A percentile compares a stretch with the other conserved stretches of the same genome.
Evolutionary conservation across 805 yeast genomes (phyloP).

Genomic region (Candida ponderosae): DNA sequence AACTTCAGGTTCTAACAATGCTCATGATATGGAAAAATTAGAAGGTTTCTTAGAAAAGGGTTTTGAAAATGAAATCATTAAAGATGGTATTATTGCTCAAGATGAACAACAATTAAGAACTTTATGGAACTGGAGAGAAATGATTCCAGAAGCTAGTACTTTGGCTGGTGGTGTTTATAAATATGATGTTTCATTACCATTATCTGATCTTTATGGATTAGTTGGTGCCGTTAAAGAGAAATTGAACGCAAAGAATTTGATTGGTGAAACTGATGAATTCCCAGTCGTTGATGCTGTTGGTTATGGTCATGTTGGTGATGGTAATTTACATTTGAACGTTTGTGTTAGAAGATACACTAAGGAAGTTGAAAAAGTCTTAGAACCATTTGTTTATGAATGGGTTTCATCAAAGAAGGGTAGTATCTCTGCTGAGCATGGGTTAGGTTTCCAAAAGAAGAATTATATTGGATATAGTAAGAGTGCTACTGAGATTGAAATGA

Average conservation of each 20-base stretch:
- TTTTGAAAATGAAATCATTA: slow-evolving; percentile 76
- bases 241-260: slow-evolving; percentile 46
- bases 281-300: slow-evolving; percentile 91
- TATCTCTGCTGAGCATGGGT: slow-evolving; percentile 94
- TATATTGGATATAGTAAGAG: slow-evolving; percentile 82
- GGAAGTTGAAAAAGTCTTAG: slow-evolving; percentile 71
- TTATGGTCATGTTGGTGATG: slow-evolving; percentile 98
- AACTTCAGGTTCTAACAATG: slow-evolving; percentile 91
- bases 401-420: slow-evolving; percentile 68
- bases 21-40: slow-evolving; percentile 87
- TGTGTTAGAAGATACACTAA: slow-evolving; percentile 79
- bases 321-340: slow-evolving; percentile 90
- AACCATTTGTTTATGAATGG: slow-evolving; percentile 95
- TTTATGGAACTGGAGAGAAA: slow-evolving; percentile 95
- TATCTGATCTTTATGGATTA: slow-evolving; percentile 69
- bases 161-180: slow-evolving; percentile 92
- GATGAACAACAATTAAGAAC: slow-evolving; percentile 80
- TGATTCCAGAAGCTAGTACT: slow-evolving; percentile 83
- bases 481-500: slow-evolving; percentile 59
- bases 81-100: slow-evolving; percentile 95
- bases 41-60: slow-evolving; percentile 75
- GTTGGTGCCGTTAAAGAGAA: slow-evolving; percentile 70
- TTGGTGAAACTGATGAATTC: slow-evolving; percentile 54
- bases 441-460: slow-evolving; percentile 93
- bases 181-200: slow-evolving; percentile 91